These are phyloP conservation scores for Acacia confusa DNA, from an alignment of 306 rosid genomes.

Conservation along the genomic window DNA sequence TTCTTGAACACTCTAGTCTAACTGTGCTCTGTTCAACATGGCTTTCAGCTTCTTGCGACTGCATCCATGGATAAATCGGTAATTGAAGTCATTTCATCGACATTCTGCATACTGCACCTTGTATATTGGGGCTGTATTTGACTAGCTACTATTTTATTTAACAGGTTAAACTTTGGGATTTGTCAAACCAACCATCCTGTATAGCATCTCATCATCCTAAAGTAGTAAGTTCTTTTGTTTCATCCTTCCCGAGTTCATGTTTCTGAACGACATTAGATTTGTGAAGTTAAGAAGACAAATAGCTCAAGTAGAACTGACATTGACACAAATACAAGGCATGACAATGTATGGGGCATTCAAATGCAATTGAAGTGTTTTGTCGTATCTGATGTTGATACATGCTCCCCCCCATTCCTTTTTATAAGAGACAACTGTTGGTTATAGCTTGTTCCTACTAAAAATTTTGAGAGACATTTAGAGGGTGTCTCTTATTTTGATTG, in stretches of 20 bases:
- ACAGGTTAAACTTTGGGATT: constrained; percentile 95
- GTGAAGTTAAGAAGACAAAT: background rate
- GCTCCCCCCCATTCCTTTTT: background rate
- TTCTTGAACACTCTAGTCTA: constrained; percentile 32
- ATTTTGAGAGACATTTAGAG: too few species aligned
- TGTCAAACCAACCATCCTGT: constrained; percentile 81
- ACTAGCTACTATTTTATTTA: constrained; percentile 26
- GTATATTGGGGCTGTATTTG: constrained; percentile 20
- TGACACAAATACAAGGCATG: background rate
- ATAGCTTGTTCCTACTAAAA: too few species aligned
- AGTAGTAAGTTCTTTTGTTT: constrained; percentile 47
- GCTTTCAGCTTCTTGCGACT: constrained; percentile 79
- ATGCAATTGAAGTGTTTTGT: background rate
- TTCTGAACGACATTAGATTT: background rate
- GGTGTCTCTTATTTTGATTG: too few species aligned
- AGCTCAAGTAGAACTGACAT: background rate
- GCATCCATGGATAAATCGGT: constrained; percentile 92
- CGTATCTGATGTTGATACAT: background rate
- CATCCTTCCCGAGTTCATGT: background rate
- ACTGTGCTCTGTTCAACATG: constrained; percentile 19
- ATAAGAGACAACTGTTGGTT: too few species aligned
- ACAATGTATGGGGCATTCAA: background rate
- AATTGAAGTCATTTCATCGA: constrained; percentile 22
- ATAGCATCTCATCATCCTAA: constrained; percentile 59
- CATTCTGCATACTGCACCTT: background rate